Evolutionary conservation across 2,329 filamentous ascomycete species (phyloP), one percentile per base, ranked within the genome.

Genomic region (Plectosphaerella plurivora): DNA sequence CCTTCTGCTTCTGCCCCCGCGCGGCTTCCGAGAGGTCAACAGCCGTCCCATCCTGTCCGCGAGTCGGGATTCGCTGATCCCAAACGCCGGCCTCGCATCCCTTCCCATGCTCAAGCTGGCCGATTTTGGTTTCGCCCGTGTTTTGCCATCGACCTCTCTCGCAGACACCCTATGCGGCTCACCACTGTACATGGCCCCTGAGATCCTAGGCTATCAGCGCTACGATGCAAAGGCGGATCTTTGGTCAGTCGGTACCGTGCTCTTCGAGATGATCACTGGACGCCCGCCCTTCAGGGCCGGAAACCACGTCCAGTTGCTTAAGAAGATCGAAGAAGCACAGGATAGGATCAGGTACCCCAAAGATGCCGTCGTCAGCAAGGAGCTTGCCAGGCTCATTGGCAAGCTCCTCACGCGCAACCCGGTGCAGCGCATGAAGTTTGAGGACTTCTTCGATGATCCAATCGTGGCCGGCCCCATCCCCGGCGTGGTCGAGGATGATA

Each of bases 111-210:
- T 99, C 55, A 99, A 99, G 73, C 86, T 99, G 61, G 94, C 94
- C 53, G 94, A 99, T 73, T 99, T 99, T 65, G 94, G 94, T n/a
- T 99, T 99, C 67, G 94, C 94, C 52, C 86, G 94, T 52, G 91
- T 95, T 51, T 75, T 99, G 47, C 93, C 94, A 2, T 86, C 89
- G 8, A 96, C 93, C 0, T 93, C 92, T 5, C 79, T 99, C 57
- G 94, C 94, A 11, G 94, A 99, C 68, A 99, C 94, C 0, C 82
- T 99, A 1, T 99, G 94, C 68, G 94, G 94, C 16, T 97, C 94
- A 12, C 94, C 94, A 10, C 76, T 99, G 24, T 99, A 99, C 73
- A 99, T 99, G 94, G 94, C 94, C 0, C 94, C 94, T 4, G 94
- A 99, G 73, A 99, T 99, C 58, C 77, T 99, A 56, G 86, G 92